phyloP scores from a whole-genome alignment of 176 grass and related monocot genomes.

The Oropetium thomaeum region DNA sequence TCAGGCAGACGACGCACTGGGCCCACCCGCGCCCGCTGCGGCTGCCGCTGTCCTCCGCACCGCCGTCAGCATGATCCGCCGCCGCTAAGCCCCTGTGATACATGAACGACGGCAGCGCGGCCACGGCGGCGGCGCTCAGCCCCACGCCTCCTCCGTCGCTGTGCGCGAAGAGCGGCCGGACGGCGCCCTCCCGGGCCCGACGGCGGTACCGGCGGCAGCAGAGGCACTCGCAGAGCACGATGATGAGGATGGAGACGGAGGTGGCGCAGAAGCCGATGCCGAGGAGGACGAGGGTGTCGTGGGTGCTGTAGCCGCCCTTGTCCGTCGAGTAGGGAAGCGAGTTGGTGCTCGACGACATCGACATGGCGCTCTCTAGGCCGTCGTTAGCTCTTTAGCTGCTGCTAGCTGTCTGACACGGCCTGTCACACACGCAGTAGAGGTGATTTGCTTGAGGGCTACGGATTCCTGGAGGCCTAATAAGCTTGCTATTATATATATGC shows the following conservation, averaged over 20 bases:
- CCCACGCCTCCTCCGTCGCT: background rate
- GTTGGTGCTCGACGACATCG: constrained; percentile 30
- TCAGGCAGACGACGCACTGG: constrained; percentile 70
- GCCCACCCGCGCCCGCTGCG: constrained; percentile 35
- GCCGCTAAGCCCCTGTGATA: constrained; percentile 3
- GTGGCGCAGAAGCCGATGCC: constrained; percentile 38
- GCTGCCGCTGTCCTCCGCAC: background rate
- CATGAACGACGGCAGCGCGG: constrained; percentile 44
- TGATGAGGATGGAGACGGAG: constrained; percentile 28
- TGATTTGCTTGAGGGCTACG: background rate
- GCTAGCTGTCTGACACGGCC: background rate
- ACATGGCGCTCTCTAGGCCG: constrained; percentile 20
- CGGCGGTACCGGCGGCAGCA: constrained; percentile 36
- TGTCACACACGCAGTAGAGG: background rate
- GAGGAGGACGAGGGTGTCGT: constrained; percentile 46
- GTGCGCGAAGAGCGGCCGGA: constrained; percentile 28
- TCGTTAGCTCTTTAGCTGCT: too few species aligned
- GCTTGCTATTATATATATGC: too few species aligned
- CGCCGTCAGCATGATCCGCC: background rate
- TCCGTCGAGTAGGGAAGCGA: constrained; percentile 44
- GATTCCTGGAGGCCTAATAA: background rate
- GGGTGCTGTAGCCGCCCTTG: constrained; percentile 48
- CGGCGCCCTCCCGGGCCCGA: too few species aligned
- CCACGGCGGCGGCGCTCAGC: constrained; percentile 40
- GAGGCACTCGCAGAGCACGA: constrained; percentile 43